Base-by-base conservation (phyloP, 257 asterid genomes). In the Penstemon newberryi region DNA sequence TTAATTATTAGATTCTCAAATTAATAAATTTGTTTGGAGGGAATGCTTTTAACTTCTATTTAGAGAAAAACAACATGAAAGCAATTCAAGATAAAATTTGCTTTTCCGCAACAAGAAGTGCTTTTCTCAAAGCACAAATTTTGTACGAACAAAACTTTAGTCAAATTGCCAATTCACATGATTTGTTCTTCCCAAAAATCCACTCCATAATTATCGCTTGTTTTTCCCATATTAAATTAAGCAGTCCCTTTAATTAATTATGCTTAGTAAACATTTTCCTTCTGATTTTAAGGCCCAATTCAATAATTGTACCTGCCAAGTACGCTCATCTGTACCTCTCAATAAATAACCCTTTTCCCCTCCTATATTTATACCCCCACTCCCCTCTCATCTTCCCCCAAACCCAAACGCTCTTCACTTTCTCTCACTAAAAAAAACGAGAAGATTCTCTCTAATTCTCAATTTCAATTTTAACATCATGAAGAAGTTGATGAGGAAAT, bases 251-350 rank as follows among this genome's bases (percentile, higher is more conserved):
- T 25, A 25, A 25, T 25, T 25, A 25, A 46, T 8, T 7, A 46
- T 9, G n/a, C 18, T 11, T 49, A 49, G 11, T 3, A 49, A 9
- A 13, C 3, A 49, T 49, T 49, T 49, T 49, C 54, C 4, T 4
- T 10, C 15, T 4, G 12, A 49, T 9, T 46, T 0, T 0, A 49
- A 49, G 68, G 43, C 81, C 83, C 79, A 76, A 82, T 73, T 76
- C 75, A 77, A 72, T 71, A 79, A 71, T 78, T 77, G 87, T 82
- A 82, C 87, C 83, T 74, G 82, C 79, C 87, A 77, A 76, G 87
- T 79, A 82, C 87, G 81, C 75, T 73, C 61, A 37, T 70, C 84
- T 84, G 95, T 89, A 87, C 95, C 87, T 84, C 86, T 51, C 79
- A 69, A 76, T 72, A 54, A 71, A 7, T 10, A 7, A 18, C 10